Conservation (phyloP, 495 filamentous ascomycete species). For the Peziza echinospora region DNA sequence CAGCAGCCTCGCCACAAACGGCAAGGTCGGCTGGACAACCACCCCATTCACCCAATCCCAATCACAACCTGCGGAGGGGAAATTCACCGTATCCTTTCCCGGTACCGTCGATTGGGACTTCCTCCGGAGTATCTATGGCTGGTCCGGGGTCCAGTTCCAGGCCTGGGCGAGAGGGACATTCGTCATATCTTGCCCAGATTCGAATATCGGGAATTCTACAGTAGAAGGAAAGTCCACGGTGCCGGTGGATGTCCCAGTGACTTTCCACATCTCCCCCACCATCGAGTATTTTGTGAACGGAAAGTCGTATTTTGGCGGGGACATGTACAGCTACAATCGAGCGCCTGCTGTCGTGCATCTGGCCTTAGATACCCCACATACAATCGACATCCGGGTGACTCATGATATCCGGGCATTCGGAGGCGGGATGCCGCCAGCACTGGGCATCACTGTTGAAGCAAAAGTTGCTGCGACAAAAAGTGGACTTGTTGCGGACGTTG, state of each 20-base stretch:
- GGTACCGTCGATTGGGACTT: conserved; percentile 29
- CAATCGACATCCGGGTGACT: conserved; percentile 30
- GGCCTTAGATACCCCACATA: conserved; percentile 26
- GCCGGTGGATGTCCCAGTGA: conserved; percentile 16
- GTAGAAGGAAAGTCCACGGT: conserved; percentile 1
- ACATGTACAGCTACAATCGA: conserved; percentile 31
- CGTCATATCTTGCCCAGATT: conserved; percentile 11
- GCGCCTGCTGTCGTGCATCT: conserved; percentile 30
- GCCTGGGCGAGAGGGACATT: conserved; percentile 35
- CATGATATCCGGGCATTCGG: conserved; percentile 34
- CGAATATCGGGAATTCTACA: too few relatives aligned
- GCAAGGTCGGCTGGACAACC: conserved; percentile 26
- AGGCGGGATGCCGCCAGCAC: conserved; percentile 23
- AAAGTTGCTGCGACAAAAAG: conserved; percentile 15
- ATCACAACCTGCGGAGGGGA: conserved; percentile 7
- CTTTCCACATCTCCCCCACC: conserved; percentile 25
- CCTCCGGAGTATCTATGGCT: conserved; percentile 35
- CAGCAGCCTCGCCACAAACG: conserved; percentile 31
- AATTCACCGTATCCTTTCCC: conserved; percentile 26
- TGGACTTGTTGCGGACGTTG: conserved; percentile 19
- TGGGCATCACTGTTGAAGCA: conserved; percentile 22
- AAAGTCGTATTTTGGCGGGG: conserved; percentile 32
- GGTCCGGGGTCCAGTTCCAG: conserved; percentile 38
- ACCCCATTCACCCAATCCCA: conserved; percentile 15
- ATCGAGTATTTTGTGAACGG: conserved; percentile 33